Evolutionary conservation across 306 rosid genomes (phyloP).

Genomic region (Gastrolobium bilobum): DNA sequence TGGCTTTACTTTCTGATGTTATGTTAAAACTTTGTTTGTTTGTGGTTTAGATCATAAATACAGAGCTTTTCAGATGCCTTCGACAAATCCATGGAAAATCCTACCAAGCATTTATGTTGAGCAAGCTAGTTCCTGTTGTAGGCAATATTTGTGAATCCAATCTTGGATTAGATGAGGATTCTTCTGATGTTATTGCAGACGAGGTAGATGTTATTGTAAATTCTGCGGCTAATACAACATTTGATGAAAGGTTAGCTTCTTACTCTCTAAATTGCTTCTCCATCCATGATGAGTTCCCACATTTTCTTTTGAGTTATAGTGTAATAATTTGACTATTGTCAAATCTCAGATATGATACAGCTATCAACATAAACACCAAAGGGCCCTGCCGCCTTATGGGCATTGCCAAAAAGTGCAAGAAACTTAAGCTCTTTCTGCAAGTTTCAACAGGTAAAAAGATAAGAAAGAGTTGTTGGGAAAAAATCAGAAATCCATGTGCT

Average conservation of each 20-base stretch:
- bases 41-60: slow-evolving; percentile 72
- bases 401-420: slow-evolving; percentile 86
- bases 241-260: slow-evolving; percentile 82
- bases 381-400: slow-evolving; percentile 89
- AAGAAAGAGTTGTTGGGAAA: not conserved
- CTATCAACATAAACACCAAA: slow-evolving; percentile 84
- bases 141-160: slow-evolving; percentile 84
- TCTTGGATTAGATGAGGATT: slow-evolving; percentile 74
- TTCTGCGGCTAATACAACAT: slow-evolving; percentile 95
- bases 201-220: slow-evolving; percentile 92
- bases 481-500: not conserved
- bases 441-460: slow-evolving; percentile 80
- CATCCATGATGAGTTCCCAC: not conserved
- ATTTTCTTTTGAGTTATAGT: slow-evolving; percentile 35
- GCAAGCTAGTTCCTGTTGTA: slow-evolving; percentile 87
- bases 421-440: slow-evolving; percentile 88
- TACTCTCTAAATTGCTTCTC: not conserved
- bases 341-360: slow-evolving; percentile 75
- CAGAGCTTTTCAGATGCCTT: slow-evolving; percentile 89
- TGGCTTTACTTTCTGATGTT: slow-evolving; percentile 18
- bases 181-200: slow-evolving; percentile 60
- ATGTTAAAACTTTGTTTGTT: slow-evolving; percentile 14
- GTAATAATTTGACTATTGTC: slow-evolving; percentile 16
- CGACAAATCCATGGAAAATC: slow-evolving; percentile 82
- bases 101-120: slow-evolving; percentile 80